These are phyloP conservation scores for Russula earlei DNA, from an alignment of 768 basidiomycete species.

Conservation along the genomic window DNA sequence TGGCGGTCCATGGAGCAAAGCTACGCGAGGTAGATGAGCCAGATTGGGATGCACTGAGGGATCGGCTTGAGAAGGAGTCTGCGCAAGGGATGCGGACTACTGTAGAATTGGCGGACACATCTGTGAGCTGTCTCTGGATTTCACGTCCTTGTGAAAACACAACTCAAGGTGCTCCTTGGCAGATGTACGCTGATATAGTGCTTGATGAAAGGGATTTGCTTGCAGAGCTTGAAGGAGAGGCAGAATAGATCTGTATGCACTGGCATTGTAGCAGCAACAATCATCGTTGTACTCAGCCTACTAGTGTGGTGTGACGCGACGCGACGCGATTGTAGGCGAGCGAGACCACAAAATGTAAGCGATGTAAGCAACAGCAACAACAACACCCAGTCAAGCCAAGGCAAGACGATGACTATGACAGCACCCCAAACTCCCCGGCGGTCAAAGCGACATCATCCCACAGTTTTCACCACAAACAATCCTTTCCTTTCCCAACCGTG, in stretches of 20 bases:
- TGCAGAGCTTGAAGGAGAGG: conserved; percentile 3
- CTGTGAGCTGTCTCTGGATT: not conserved
- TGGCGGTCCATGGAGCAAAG: conserved; percentile 52
- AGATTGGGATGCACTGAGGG: conserved; percentile 41
- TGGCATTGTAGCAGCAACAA: no score
- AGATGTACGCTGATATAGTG: conserved; percentile 14
- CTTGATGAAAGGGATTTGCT: conserved; percentile 5
- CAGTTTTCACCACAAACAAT: no score
- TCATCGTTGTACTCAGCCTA: no score
- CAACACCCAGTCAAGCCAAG: no score
- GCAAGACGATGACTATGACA: no score
- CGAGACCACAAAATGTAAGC: no score
- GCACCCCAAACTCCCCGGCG: no score
- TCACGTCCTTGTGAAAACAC: not conserved
- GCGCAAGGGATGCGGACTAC: not conserved
- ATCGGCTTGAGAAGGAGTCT: not conserved
- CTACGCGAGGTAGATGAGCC: conserved; percentile 37
- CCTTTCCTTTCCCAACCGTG: no score
- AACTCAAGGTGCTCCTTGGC: not conserved
- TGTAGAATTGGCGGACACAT: not conserved
- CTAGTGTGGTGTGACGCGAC: no score
- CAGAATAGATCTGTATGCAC: not conserved
- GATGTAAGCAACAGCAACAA: no score
- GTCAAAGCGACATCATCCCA: no score
- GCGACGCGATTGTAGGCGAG: not conserved